A percentile compares a stretch with the other conserved stretches of the same genome.
Conservation (phyloP, 139 green algal genomes). For the Yamagishiella unicocca region DNA sequence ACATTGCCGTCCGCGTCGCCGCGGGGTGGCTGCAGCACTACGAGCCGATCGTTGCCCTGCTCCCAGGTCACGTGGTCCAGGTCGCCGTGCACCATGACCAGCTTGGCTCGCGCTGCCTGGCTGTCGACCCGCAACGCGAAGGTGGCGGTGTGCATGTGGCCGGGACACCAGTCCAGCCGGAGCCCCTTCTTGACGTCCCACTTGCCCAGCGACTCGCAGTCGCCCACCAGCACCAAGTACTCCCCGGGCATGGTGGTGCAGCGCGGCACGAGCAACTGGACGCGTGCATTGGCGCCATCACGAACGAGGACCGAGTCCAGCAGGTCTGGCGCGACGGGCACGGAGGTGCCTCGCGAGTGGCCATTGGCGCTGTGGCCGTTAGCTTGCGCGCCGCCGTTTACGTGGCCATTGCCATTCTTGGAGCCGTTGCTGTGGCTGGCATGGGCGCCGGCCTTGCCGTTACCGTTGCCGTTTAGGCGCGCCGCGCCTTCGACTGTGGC, state of each 20-base stretch:
- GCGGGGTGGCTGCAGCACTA: conserved; percentile 11
- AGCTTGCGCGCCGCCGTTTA: neutral
- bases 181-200: conserved; percentile 37
- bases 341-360: neutral
- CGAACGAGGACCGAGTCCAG: neutral
- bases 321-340: neutral
- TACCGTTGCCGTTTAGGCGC: neutral
- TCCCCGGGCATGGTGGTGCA: conserved; percentile 27
- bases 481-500: too few relatives aligned
- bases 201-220: conserved; percentile 33
- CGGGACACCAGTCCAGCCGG: conserved; percentile 16
- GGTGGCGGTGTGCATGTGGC: conserved; percentile 45
- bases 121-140: conserved; percentile 3
- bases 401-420: neutral
- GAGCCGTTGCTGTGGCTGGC: too few relatives aligned
- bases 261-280: conserved; percentile 33
- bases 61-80: neutral
- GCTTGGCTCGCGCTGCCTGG: conserved; percentile 9
- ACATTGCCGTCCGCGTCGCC: neutral
- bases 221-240: conserved; percentile 46
- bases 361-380: neutral
- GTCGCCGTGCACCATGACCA: conserved; percentile 19
- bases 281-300: neutral
- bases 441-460: neutral
- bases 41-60: neutral